Percentiles rank a stretch among this genome's conserved stretches.
Evolutionary conservation across 768 basidiomycete genomes (phyloP).

Genomic region (Tylopilus sp.): DNA sequence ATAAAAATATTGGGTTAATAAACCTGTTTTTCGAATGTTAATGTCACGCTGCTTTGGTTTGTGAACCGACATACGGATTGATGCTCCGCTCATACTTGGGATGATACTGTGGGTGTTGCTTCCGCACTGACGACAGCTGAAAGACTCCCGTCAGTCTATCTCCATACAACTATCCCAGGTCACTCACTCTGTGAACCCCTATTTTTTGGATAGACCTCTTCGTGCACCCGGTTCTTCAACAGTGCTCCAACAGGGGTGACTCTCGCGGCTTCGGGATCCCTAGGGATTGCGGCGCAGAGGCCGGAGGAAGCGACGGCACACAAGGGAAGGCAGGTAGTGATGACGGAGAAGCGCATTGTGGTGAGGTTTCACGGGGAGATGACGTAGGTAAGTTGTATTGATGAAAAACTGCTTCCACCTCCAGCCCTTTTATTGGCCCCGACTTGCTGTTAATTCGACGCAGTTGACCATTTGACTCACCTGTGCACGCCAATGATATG

Average conservation of each 20-base stretch:
- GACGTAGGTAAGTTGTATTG: not conserved
- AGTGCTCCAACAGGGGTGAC: conserved; percentile 9
- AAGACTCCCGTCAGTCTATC: conserved; percentile 1
- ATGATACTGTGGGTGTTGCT: not conserved
- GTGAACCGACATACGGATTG: not conserved
- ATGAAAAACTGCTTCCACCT: not conserved
- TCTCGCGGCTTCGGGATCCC: not conserved
- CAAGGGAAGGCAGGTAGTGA: conserved; percentile 12
- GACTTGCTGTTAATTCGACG: not conserved
- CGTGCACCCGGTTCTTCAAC: conserved; percentile 21
- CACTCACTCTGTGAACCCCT: conserved; percentile 5
- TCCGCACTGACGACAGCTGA: not conserved
- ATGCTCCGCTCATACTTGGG: not conserved
- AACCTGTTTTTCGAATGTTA: not conserved
- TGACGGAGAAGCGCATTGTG: conserved; percentile 14
- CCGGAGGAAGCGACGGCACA: conserved; percentile 13
- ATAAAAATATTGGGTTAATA: not conserved
- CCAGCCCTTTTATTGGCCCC: conserved; percentile 13
- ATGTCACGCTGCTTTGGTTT: not conserved
- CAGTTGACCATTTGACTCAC: conserved; percentile 5
- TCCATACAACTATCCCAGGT: not conserved
- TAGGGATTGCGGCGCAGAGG: conserved; percentile 14
- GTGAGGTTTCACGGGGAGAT: conserved; percentile 4
- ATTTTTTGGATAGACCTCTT: conserved; percentile 14
- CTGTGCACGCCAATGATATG: conserved; percentile 8